Evolutionary conservation across 1,284 basidiomycete genomes (phyloP), one percentile per base, ranked within the genome.

Genomic region (Xerocomus minutiporus): DNA sequence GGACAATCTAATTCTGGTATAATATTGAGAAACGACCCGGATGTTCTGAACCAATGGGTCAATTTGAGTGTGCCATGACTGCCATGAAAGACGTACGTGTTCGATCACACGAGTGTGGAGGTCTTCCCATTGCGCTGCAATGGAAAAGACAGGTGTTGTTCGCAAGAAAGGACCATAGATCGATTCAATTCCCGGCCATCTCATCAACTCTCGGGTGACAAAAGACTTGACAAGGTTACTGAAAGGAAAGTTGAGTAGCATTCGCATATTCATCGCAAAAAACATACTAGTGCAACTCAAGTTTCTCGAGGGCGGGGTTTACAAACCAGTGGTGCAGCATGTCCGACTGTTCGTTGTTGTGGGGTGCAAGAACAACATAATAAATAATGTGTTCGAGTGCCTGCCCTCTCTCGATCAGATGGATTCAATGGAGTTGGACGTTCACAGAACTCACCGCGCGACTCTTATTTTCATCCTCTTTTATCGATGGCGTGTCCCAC

Each of bases 221-320:
- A 99, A 99, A 65, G 92, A 96, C 76, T 99, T 99, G 54, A 97
- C 82, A 40, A 99, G 82, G 60, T 97, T 94, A 68, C 93, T 97
- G 52, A 42, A 29, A 41, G 45, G 5, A 7, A 36, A 49, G 44
- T 48, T 57, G 25, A 59, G 56, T 26, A 38, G n/a, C 23, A 23
- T 53, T 40, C 39, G n/a, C n/a, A 11, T 11, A 46, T 44, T 43
- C n/a, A 54, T 35, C 46, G 41, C 29, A 17, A 32, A 44, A 5
- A 17, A 6, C 92, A 60, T 64, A 97, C 94, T 88, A 88, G 65
- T 97, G 90, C 49, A 94, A 79, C 50, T 93, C 86, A 40, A 96
- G 79, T 64, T 88, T 91, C 55, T 81, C 75, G 42, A 98, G 72
- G 36, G 85, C 86, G 46, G 91, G 78, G 70, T 96, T 83, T 52